Evolutionary conservation across 116 monocot species (phyloP).

Genomic region (Phalaenopsis hybrid): DNA sequence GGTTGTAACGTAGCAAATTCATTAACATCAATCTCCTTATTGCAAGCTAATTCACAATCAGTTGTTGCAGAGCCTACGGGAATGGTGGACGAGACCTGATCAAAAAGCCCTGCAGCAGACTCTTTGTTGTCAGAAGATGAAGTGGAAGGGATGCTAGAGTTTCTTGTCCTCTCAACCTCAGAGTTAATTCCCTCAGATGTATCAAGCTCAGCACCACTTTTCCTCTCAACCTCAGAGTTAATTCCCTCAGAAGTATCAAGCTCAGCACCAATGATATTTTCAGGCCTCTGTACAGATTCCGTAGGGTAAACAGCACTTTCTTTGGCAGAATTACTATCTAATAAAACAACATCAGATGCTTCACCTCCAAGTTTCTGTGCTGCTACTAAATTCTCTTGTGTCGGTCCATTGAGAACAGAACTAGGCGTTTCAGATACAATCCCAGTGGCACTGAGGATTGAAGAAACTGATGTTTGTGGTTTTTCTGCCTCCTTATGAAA

Average conservation of each 20-base stretch:
- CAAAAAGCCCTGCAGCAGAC: background rate
- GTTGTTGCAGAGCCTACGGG: background rate
- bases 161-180: background rate
- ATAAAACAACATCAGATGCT: slow-evolving; percentile 1
- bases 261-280: background rate
- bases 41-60: slow-evolving; percentile 6
- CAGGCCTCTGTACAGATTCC: background rate
- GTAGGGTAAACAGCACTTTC: background rate
- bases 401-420: background rate
- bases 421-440: background rate
- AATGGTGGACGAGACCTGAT: slow-evolving; percentile 6
- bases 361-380: slow-evolving; percentile 4
- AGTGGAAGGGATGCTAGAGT: background rate
- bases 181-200: background rate
- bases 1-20: background rate
- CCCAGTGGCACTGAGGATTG: slow-evolving; percentile 3
- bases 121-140: background rate
- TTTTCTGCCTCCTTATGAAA: background rate
- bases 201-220: background rate
- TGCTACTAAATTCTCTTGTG: slow-evolving; percentile 3
- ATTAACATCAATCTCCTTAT: slow-evolving; percentile 8
- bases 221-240: background rate
- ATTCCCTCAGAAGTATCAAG: background rate
- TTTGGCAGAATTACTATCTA: slow-evolving; percentile 12
- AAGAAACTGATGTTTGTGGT: slow-evolving; percentile 5